Evolutionary conservation across 345 rosid species (phyloP).

Genomic region (Eutrema heterophyllum): DNA sequence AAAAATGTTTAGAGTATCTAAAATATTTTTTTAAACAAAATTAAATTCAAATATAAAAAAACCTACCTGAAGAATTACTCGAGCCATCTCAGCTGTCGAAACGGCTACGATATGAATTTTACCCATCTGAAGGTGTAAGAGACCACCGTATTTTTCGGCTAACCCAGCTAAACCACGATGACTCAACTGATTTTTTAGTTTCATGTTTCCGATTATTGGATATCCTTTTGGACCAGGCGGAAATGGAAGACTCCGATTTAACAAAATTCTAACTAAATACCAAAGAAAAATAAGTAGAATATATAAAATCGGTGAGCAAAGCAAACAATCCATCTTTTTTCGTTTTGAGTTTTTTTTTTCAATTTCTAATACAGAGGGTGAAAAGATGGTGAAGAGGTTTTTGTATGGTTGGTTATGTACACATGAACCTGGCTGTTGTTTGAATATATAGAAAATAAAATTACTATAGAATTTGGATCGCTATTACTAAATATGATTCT

Average conservation of each 20-base stretch:
- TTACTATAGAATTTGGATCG: not conserved
- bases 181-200: conserved; percentile 57
- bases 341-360: not conserved
- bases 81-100: conserved; percentile 64
- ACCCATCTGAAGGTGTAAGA: conserved; percentile 39
- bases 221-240: conserved; percentile 86
- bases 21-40: not conserved
- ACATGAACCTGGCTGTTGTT: not conserved
- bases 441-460: not conserved
- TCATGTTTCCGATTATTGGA: conserved; percentile 69
- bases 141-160: conserved; percentile 52
- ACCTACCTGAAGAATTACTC: conserved; percentile 54
- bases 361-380: not conserved
- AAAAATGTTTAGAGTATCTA: not conserved
- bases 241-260: conserved; percentile 32
- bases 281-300: not conserved
- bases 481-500: not conserved
- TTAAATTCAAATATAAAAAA: not conserved
- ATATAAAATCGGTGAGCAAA: conserved; percentile 20
- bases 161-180: conserved; percentile 73
- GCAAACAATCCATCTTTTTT: conserved; percentile 25
- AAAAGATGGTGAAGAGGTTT: conserved; percentile 1
- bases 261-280: not conserved
- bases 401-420: not conserved
- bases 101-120: conserved; percentile 36